Conservation (phyloP, 2,329 filamentous ascomycete genomes). For the Bipolaris zeicola region DNA sequence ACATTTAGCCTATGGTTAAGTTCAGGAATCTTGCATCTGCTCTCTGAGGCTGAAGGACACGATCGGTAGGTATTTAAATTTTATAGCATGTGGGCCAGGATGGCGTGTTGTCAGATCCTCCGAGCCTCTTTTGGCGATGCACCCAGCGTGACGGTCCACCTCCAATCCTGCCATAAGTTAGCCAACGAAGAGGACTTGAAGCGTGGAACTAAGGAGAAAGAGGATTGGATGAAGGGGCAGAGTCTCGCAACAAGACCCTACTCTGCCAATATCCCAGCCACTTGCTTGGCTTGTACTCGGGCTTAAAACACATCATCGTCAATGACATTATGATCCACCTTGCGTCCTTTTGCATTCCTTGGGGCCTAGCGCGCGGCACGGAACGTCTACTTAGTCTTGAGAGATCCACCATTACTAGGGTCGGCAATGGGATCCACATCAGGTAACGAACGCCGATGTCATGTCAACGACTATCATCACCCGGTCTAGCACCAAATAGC, state of each 20-base stretch:
- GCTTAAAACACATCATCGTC: not conserved
- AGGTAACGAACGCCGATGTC: not conserved
- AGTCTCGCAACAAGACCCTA: not conserved
- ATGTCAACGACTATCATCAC: not conserved
- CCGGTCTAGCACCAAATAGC: not conserved
- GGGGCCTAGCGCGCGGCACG: slow-evolving; percentile 2
- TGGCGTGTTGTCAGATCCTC: not conserved
- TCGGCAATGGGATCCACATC: not conserved
- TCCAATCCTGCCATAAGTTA: not conserved
- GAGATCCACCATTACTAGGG: not conserved
- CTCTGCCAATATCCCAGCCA: not conserved
- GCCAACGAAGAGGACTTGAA: not conserved
- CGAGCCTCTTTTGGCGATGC: not conserved
- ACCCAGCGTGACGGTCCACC: not conserved
- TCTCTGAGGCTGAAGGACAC: not conserved
- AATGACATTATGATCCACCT: not conserved
- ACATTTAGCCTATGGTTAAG: not conserved
- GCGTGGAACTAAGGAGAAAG: not conserved
- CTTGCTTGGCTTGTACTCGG: not conserved
- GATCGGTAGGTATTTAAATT: not conserved
- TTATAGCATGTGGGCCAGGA: not conserved
- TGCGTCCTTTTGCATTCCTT: not conserved
- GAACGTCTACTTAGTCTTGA: slow-evolving; percentile 1
- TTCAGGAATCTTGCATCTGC: not conserved
- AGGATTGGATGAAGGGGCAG: not conserved